These are phyloP conservation scores for Paraphysoderma sedebokerense DNA, from an alignment of 371 early-diverging fungal genomes.

Conservation along the genomic window DNA sequence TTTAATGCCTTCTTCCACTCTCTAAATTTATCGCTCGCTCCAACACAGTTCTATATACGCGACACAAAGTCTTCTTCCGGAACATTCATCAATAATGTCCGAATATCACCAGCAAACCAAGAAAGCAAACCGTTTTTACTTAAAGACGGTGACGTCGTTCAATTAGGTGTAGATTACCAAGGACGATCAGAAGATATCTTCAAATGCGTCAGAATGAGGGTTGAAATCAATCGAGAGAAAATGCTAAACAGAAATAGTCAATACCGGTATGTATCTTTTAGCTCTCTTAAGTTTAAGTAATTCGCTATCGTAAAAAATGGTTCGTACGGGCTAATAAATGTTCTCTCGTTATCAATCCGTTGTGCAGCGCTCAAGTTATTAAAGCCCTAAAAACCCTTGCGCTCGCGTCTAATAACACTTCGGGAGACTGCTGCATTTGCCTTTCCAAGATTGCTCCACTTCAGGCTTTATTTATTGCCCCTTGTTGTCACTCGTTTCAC, in stretches of 20 bases:
- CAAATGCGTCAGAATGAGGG: slow-evolving; percentile 59
- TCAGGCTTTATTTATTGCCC: slow-evolving; percentile 86
- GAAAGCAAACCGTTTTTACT: slow-evolving; percentile 64
- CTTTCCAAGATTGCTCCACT: slow-evolving; percentile 70
- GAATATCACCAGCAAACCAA: slow-evolving; percentile 67
- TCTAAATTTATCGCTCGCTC: too few relatives aligned
- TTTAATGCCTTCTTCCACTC: too few relatives aligned
- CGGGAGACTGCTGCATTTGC: slow-evolving; percentile 87
- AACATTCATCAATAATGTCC: slow-evolving; percentile 84
- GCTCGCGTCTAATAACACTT: not conserved
- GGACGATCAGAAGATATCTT: slow-evolving; percentile 71
- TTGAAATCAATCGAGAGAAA: slow-evolving; percentile 46
- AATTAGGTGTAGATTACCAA: slow-evolving; percentile 92
- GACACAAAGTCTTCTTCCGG: slow-evolving; percentile 91
- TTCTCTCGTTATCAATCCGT: not conserved
- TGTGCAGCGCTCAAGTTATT: not conserved
- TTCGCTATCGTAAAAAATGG: too few relatives aligned
- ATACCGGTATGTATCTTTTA: too few relatives aligned
- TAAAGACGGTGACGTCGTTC: slow-evolving; percentile 78
- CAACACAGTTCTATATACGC: slow-evolving; percentile 67
- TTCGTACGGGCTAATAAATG: too few relatives aligned
- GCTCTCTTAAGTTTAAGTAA: too few relatives aligned
- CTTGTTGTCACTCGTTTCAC: slow-evolving; percentile 88
- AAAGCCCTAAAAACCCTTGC: not conserved
- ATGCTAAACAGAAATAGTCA: not conserved